phyloP scores from a whole-genome alignment of 2,329 filamentous ascomycete species.

The Talaromyces sp. region DNA sequence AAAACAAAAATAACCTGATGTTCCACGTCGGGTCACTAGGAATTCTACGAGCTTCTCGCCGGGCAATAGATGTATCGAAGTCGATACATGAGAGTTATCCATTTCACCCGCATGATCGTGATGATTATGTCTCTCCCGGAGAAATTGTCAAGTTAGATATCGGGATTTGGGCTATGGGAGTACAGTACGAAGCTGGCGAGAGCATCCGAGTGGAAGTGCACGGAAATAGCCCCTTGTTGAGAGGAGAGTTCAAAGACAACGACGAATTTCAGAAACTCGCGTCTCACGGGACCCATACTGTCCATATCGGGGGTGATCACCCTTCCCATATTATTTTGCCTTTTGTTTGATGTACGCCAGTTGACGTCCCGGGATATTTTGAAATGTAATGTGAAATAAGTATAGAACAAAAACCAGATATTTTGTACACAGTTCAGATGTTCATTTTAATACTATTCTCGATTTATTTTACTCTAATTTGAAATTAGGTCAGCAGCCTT shows the following conservation, averaged over 20 bases:
- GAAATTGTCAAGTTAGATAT: slow-evolving; percentile 41
- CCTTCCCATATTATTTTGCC: slow-evolving; percentile 1
- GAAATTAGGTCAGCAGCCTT: slow-evolving; percentile 5
- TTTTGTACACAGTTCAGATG: not conserved
- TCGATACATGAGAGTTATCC: slow-evolving; percentile 22
- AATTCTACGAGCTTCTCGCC: slow-evolving; percentile 40
- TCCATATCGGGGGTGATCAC: slow-evolving; percentile 1
- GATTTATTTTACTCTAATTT: not conserved
- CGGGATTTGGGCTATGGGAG: slow-evolving; percentile 41
- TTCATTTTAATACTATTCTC: too few relatives aligned
- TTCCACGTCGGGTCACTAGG: slow-evolving; percentile 16
- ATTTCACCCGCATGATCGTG: slow-evolving; percentile 33
- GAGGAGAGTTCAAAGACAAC: slow-evolving; percentile 1
- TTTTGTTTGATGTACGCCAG: not conserved
- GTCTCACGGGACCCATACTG: not conserved
- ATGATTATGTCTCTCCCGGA: slow-evolving; percentile 36
- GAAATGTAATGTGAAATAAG: not conserved
- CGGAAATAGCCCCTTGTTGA: not conserved
- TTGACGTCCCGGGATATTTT: not conserved
- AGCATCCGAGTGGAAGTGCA: slow-evolving; percentile 14
- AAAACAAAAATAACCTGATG: not conserved
- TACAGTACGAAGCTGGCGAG: slow-evolving; percentile 40
- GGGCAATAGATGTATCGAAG: slow-evolving; percentile 25
- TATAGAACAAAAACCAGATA: not conserved
- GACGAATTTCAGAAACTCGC: not conserved